phyloP scores from a whole-genome alignment of 2,329 filamentous ascomycete genomes.

The Ophiostoma angusticollis region DNA sequence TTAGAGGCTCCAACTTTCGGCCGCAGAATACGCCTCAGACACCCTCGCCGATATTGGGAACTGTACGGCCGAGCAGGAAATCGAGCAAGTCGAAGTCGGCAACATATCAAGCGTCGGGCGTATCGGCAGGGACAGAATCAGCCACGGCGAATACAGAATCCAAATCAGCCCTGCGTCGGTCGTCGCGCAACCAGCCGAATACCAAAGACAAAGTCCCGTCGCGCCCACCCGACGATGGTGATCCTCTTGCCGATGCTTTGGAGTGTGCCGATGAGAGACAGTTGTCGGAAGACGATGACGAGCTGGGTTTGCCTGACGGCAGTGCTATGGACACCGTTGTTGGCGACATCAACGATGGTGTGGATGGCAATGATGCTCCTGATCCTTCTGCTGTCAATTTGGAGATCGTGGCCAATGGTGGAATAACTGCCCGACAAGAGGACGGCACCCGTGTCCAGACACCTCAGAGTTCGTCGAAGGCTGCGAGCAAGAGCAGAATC shows the following conservation, averaged over 20 bases:
- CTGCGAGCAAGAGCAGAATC: slow-evolving; percentile 19
- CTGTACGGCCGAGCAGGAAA: slow-evolving; percentile 29
- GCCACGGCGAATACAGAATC: slow-evolving; percentile 40
- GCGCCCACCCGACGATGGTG: slow-evolving; percentile 43
- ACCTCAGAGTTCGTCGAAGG: slow-evolving; percentile 43
- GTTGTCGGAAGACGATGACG: slow-evolving; percentile 59
- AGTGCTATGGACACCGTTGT: slow-evolving; percentile 72
- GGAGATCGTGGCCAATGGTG: slow-evolving; percentile 75
- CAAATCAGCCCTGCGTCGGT: slow-evolving; percentile 48
- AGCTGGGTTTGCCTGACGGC: slow-evolving; percentile 41
- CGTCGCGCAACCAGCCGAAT: slow-evolving; percentile 44
- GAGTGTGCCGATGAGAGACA: slow-evolving; percentile 92
- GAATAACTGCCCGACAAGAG: slow-evolving; percentile 81
- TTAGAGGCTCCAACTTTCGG: background rate
- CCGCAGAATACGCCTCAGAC: background rate
- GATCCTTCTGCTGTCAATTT: slow-evolving; percentile 84
- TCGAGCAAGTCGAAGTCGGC: slow-evolving; percentile 26
- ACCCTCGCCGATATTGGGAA: background rate
- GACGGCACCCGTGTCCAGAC: slow-evolving; percentile 80
- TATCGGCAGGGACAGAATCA: slow-evolving; percentile 27
- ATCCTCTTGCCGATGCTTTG: slow-evolving; percentile 55
- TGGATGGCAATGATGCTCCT: slow-evolving; percentile 56
- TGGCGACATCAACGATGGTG: slow-evolving; percentile 79
- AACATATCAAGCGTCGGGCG: slow-evolving; percentile 16
- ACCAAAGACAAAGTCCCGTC: slow-evolving; percentile 38